Percentiles rank a stretch among this genome's conserved stretches.
Evolutionary conservation across 2,329 filamentous ascomycete species (phyloP).

Genomic region (Pestalotiopsis sp.): DNA sequence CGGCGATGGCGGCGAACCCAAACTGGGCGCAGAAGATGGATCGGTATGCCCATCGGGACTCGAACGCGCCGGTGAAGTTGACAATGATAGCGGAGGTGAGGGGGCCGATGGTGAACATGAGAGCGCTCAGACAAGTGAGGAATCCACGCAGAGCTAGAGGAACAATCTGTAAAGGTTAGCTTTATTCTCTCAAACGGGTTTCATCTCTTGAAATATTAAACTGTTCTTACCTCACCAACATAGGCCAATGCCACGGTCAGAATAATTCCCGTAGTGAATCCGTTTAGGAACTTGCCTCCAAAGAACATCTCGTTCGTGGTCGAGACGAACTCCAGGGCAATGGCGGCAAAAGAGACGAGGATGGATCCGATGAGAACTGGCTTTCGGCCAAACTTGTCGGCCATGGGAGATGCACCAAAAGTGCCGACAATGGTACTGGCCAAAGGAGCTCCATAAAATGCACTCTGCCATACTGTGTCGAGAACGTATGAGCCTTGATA

Average conservation of each 20-base stretch:
- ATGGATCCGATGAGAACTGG: constrained; percentile 31
- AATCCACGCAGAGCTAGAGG: constrained; percentile 29
- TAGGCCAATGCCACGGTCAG: constrained; percentile 19
- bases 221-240: constrained; percentile 30
- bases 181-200: neutral
- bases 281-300: constrained; percentile 39
- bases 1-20: constrained; percentile 29
- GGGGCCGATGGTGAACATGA: constrained; percentile 34
- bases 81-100: constrained; percentile 33
- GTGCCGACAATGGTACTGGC: constrained; percentile 7
- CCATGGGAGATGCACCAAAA: constrained; percentile 27
- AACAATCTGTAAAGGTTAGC: constrained; percentile 20
- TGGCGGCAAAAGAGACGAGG: constrained; percentile 32
- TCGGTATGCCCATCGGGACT: constrained; percentile 36
- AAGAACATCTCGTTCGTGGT: constrained; percentile 39
- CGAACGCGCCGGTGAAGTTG: constrained; percentile 29
- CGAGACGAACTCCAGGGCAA: constrained; percentile 37
- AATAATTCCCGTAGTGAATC: constrained; percentile 28
- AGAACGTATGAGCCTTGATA: constrained; percentile 6
- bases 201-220: too few species aligned
- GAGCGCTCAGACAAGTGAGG: constrained; percentile 29
- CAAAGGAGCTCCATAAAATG: constrained; percentile 1
- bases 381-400: constrained; percentile 36
- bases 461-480: constrained; percentile 2
- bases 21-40: constrained; percentile 36